Evolutionary conservation across 805 yeast species (phyloP), one percentile per base, ranked within the genome.

Genomic region (Candida ulmi): DNA sequence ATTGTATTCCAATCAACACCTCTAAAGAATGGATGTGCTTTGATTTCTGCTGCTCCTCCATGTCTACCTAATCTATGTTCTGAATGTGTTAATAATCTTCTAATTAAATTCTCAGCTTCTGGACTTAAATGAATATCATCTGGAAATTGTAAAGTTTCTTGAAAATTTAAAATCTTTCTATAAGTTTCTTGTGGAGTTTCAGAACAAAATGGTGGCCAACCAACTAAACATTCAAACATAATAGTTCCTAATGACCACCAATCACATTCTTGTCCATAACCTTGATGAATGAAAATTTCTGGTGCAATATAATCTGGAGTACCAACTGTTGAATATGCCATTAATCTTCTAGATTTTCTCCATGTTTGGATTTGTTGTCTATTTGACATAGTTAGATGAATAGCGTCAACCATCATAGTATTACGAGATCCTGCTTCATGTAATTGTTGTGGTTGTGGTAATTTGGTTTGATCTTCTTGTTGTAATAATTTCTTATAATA

Each of bases 271-370:
- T 83, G 91, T 56, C 95, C 96, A 61, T 93, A 93, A 47, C 82
- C 80, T 58, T 84, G 86, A 18, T 98, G 98, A 24, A 57, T 47
- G 42, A 93, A 74, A 13, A 93, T 98, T 62, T 93, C 99, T 33
- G 95, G 72, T 1, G 99, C 99, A 96, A 93, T 93, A 59, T 93
- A 93, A 62, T 93, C 99, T 1, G 99, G 99, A 0, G 96, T 87
- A 4, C 99, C 99, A n/a, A 93, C 99, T 46, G 93, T 87, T 2
- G 97, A 88, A 51, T 88, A 86, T 3, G 99, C 99, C 60, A 83
- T 82, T 52, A 85, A 82, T 47, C 87, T 78, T 55, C 90, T 95
- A 5, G 65, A 60, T 44, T 79, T 81, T 51, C 95, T 78, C 49
- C 84, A 64, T 9, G 87, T 80, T 46, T 86, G 79, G 57, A 88